Conservation (phyloP, 495 filamentous ascomycete genomes). For the Penicillium cosmopolitanum region DNA sequence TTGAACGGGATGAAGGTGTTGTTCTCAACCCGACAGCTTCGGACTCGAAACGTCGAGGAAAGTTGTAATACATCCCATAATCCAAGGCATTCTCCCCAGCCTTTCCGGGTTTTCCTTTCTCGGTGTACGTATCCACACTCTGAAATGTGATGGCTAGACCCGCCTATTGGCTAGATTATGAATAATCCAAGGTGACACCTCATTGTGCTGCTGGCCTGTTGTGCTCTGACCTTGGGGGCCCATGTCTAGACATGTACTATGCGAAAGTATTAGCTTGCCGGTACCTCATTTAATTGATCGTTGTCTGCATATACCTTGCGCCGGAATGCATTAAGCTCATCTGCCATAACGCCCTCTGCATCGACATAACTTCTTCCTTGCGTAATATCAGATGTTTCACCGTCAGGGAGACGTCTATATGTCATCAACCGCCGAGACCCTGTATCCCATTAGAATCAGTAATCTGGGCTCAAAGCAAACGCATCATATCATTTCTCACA, state of each 20-base stretch:
- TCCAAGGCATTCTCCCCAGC: background rate
- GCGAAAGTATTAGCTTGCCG: background rate
- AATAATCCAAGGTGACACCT: background rate
- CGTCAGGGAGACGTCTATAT: conserved; percentile 72
- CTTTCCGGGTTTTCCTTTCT: background rate
- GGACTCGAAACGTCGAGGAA: conserved; percentile 26
- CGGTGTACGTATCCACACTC: conserved; percentile 3
- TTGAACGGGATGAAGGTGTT: conserved; percentile 46
- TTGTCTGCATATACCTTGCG: conserved; percentile 47
- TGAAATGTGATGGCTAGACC: background rate
- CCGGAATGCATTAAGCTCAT: conserved; percentile 83
- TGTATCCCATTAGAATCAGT: conserved; percentile 29
- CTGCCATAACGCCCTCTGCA: conserved; percentile 54
- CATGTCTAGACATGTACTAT: conserved; percentile 3
- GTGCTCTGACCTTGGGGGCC: background rate
- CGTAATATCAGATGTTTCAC: conserved; percentile 53
- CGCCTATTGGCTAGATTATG: background rate
- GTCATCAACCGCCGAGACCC: conserved; percentile 88
- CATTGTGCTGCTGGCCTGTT: conserved; percentile 11
- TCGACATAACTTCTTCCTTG: conserved; percentile 41
- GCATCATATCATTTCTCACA: conserved; percentile 56
- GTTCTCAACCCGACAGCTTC: conserved; percentile 33
- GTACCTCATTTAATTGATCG: background rate
- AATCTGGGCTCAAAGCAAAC: background rate
- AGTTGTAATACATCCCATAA: conserved; percentile 23